Evolutionary conservation across 495 filamentous ascomycete genomes (phyloP), one percentile per base, ranked within the genome.

Genomic region (Glonium stellatum): DNA sequence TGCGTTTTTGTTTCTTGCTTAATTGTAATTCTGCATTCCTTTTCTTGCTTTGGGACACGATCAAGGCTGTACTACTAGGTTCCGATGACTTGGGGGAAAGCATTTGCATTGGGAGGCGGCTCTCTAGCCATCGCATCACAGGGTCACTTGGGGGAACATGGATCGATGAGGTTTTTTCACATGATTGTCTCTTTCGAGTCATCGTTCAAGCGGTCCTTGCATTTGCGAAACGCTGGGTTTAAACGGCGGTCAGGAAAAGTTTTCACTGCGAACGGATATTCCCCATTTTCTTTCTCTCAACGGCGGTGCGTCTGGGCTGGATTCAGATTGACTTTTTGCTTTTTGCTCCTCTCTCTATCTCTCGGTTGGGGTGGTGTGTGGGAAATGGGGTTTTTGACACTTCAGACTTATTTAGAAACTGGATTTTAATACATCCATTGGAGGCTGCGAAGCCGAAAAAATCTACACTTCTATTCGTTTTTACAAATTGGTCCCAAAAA

Each of bases 1-100:
- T 31, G 27, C 27, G 27, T 31, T 21, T 42, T 37, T 18, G 12
- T 55, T 34, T 37, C 31, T 42, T 52, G 48, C 21, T 57, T 64
- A 64, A 67, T 67, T 64, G 61, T 67, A 67, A 67, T 67, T 31
- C 18, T 58, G 60, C 60, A 60, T 61, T 60, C 57, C 60, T 41
- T 19, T 61, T 67, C 53, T 31, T 50, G 13, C 15, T 6, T n/a
- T 37, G 53, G 31, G 23, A 55, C 48, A 67, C 49, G 52, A 60
- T 48, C 56, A 54, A 36, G 58, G 21, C 57, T 67, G 64, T 67
- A 67, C 56, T 59, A 63, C 46, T 64, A 59, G 61, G 25, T 47
- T 47, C 15, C 48, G 34, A 44, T 57, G 47, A 41, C 23, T 36
- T 18, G 57, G 39, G 51, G 56, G 53, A 55, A 44, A 60, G 23